A percentile compares a stretch with the other conserved stretches of the same genome.
These are phyloP conservation scores for Rhizomucor miehei DNA, from an alignment of 371 early-diverging fungal genomes.

Conservation along the genomic window DNA sequence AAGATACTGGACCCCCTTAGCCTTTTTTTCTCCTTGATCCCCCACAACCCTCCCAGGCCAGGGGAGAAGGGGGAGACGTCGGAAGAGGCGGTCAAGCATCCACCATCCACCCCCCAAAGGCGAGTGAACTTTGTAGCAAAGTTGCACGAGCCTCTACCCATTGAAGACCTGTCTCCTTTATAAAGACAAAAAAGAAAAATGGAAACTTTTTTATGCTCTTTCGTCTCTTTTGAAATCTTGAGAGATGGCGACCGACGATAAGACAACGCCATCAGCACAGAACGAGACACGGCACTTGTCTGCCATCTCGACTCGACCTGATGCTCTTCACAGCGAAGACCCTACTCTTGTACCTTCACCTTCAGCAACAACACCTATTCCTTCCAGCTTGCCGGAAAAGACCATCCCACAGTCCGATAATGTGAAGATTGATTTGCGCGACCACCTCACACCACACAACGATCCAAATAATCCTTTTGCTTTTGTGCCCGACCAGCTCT, in stretches of 20 bases:
- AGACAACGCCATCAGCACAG: constrained; percentile 10
- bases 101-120: not conserved
- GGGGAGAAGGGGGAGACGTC: too few species aligned
- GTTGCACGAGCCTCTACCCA: constrained; percentile 12
- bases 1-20: not conserved
- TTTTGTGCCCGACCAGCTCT: constrained; percentile 49
- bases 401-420: not conserved
- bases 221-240: constrained; percentile 1
- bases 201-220: constrained; percentile 5
- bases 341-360: constrained; percentile 14
- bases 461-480: constrained; percentile 52
- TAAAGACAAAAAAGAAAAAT: not conserved
- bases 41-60: not conserved
- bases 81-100: too few species aligned
- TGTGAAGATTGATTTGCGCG: constrained; percentile 18
- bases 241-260: constrained; percentile 10
- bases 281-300: constrained; percentile 9
- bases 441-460: constrained; percentile 32
- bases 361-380: constrained; percentile 7
- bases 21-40: not conserved
- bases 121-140: not conserved
- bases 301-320: constrained; percentile 8
- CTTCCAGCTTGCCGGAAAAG: constrained; percentile 7
- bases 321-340: constrained; percentile 13
- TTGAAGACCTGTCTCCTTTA: not conserved